Evolutionary conservation across 768 basidiomycete genomes (phyloP), one percentile per base, ranked within the genome.

Genomic region (Hericium coralloides): DNA sequence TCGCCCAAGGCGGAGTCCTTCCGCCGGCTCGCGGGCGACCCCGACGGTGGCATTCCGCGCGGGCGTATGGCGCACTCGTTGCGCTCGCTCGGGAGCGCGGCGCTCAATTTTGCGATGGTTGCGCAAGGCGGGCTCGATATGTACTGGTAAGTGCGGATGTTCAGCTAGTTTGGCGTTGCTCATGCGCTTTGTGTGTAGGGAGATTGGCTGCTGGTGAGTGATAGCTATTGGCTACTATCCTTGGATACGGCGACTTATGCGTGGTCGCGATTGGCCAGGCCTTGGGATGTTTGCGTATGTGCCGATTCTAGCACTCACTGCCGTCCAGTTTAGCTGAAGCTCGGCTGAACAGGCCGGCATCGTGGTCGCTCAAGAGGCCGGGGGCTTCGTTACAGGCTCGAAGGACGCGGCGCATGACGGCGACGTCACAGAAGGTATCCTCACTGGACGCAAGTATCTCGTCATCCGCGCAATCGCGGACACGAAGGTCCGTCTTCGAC

Each of bases 281-380:
- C 88, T 14, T 95, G 92, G 93, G 90, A 95, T 69, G 87, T 95
- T 45, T 92, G 86, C 63, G 83, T 80, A 62, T 68, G 79, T 72
- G 43, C 2, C 37, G 22, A 9, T 4, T 25, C 43, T 12, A 17
- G 12, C 26, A 22, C n/a, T 52, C 22, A 38, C n/a, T 45, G 23
- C 20, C 6, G 10, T 15, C 22, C 39, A 49, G 2, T 38, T n/a
- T 10, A 15, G 25, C 55, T 55, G 25, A 55, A 22, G 10, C 8
- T n/a, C 18, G 22, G 12, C 36, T 25, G 26, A 59, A 4, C 63
- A 83, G 75, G 93, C 95, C 2, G 95, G 94, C 0, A 84, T 90
- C 12, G 85, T 95, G 63, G 95, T 98, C 59, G 87, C 90, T 0
- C 80, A 90, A 59, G 95, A 95, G 68, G 89, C 95, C 0, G 95